Evolutionary conservation across 768 basidiomycete genomes (phyloP).

Genomic region (Kwoniella dendrophila): DNA sequence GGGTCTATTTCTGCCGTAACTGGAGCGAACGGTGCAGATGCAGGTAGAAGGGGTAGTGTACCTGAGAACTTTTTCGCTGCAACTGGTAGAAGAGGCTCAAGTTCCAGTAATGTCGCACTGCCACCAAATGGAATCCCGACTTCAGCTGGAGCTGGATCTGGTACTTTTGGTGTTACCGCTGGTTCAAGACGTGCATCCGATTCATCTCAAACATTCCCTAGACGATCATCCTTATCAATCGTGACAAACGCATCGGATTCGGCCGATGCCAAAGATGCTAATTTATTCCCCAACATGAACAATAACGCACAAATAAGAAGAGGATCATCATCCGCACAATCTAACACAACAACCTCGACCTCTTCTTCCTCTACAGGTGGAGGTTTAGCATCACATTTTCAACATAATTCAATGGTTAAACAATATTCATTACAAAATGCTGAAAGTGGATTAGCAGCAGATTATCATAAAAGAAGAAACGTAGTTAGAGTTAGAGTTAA

Average conservation of each 20-base stretch:
- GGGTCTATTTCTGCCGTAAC: constrained; percentile 12
- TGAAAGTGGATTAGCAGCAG: constrained; percentile 91
- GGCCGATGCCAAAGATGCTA: constrained; percentile 31
- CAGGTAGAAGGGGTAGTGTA: constrained; percentile 17
- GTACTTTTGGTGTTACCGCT: neutral
- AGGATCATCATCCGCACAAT: constrained; percentile 20
- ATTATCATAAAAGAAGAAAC: constrained; percentile 89
- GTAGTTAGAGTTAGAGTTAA: constrained; percentile 89
- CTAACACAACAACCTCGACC: constrained; percentile 11
- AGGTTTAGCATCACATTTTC: constrained; percentile 47
- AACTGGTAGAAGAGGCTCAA: constrained; percentile 24
- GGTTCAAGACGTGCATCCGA: constrained; percentile 13
- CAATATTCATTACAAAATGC: constrained; percentile 83
- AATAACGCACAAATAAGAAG: constrained; percentile 18
- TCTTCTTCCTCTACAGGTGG: constrained; percentile 13
- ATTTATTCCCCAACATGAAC: constrained; percentile 23
- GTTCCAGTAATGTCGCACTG: neutral
- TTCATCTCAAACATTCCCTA: neutral
- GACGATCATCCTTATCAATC: constrained; percentile 17
- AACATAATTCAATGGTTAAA: constrained; percentile 61
- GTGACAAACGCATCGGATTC: constrained; percentile 12
- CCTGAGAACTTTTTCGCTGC: constrained; percentile 11
- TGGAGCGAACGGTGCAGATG: neutral
- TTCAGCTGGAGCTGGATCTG: no score
- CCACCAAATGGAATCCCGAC: no score